These are phyloP conservation scores for Trametes elegans DNA, from an alignment of 768 basidiomycete species.

Conservation along the genomic window DNA sequence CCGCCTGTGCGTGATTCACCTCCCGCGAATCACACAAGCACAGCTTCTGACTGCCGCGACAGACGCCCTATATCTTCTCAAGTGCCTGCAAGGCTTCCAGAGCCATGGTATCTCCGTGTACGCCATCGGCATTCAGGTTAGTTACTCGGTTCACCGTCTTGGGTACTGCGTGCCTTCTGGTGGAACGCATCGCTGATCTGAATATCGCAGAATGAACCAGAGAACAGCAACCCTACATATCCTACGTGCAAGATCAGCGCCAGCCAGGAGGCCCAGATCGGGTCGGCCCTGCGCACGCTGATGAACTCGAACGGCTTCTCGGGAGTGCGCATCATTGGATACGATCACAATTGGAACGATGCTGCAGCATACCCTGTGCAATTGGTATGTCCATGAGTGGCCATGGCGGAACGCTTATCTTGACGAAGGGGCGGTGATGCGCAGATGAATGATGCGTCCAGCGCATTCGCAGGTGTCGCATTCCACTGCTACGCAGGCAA, in stretches of 20 bases:
- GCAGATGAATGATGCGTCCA: constrained; percentile 56
- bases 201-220: constrained; percentile 47
- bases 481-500: constrained; percentile 73
- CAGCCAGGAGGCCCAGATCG: constrained; percentile 58
- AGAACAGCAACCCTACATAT: constrained; percentile 62
- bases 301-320: constrained; percentile 63
- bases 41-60: not conserved
- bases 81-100: constrained; percentile 67
- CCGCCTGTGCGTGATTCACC: constrained; percentile 40
- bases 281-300: constrained; percentile 51
- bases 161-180: not conserved
- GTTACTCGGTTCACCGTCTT: not conserved
- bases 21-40: not conserved
- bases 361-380: constrained; percentile 63
- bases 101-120: constrained; percentile 59
- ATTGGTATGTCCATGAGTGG: constrained; percentile 33
- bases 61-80: constrained; percentile 76
- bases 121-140: constrained; percentile 57
- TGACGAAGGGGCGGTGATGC: not conserved
- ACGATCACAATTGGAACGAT: constrained; percentile 75
- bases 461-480: constrained; percentile 59
- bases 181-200: not conserved
- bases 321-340: constrained; percentile 60
- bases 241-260: constrained; percentile 61
- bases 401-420: not conserved